phyloP scores from a whole-genome alignment of 1,284 basidiomycete genomes.

The Schizophyllum amplum region DNA sequence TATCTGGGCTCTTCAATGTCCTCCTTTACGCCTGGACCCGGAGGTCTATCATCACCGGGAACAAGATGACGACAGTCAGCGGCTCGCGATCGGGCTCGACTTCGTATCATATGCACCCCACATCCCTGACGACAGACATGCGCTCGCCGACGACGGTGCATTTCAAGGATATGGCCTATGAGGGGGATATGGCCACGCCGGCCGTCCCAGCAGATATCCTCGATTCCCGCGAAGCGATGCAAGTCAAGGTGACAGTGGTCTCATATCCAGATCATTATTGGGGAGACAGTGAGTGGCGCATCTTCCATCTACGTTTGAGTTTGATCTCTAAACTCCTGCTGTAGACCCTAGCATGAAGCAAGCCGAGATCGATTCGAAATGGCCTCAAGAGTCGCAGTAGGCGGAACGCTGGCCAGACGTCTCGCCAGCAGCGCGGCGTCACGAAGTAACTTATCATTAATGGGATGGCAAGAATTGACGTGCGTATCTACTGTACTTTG shows the following conservation, averaged over 20 bases:
- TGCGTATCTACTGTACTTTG: neutral
- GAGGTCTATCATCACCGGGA: slow-evolving; percentile 15
- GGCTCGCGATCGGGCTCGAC: neutral
- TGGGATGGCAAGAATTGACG: neutral
- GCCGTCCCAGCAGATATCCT: neutral
- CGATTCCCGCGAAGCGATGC: neutral
- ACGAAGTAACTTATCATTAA: neutral
- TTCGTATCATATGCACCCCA: neutral
- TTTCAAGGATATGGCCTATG: neutral
- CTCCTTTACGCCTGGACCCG: slow-evolving; percentile 38
- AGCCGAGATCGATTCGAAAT: neutral
- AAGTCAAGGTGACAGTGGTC: neutral
- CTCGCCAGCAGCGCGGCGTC: neutral
- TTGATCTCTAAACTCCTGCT: neutral
- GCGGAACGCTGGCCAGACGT: too few relatives aligned
- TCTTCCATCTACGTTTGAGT: too few relatives aligned
- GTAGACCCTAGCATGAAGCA: neutral
- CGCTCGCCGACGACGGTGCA: neutral
- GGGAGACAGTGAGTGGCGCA: neutral
- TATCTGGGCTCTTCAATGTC: slow-evolving; percentile 42
- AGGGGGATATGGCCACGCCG: neutral
- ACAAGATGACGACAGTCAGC: neutral
- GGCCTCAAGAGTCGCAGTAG: neutral
- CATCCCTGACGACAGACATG: neutral
- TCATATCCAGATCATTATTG: neutral